Conservation (phyloP, 2,329 filamentous ascomycete species). For the Ophiocordyceps australis region DNA sequence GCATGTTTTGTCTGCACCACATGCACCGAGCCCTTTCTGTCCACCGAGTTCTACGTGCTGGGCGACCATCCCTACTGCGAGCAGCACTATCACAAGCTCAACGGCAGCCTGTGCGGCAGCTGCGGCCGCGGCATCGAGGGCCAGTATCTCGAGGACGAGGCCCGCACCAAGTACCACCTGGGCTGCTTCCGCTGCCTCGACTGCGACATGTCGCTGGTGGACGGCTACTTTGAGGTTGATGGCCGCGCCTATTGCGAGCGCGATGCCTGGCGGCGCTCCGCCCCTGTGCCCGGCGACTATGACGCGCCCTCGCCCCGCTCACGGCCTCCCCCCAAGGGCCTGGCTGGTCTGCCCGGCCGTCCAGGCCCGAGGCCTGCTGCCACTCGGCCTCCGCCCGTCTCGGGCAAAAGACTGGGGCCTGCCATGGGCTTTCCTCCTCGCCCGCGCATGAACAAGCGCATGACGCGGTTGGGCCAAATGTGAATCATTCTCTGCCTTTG, state of each 20-base stretch:
- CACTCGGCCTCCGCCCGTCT: constrained; percentile 1
- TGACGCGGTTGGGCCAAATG: constrained; percentile 31
- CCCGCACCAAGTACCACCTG: constrained; percentile 64
- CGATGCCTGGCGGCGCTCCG: constrained; percentile 47
- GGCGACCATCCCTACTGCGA: constrained; percentile 79
- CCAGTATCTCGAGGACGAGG: constrained; percentile 74
- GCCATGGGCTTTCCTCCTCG: constrained; percentile 1
- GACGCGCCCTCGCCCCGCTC: constrained; percentile 4
- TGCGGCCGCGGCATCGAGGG: constrained; percentile 85
- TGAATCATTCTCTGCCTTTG: too few relatives aligned
- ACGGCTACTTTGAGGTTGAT: constrained; percentile 83
- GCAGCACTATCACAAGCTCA: constrained; percentile 80
- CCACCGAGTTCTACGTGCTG: constrained; percentile 83
- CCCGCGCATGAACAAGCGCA: constrained; percentile 41
- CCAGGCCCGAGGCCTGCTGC: constrained; percentile 4
- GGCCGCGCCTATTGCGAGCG: constrained; percentile 71
- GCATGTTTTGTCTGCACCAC: constrained; percentile 83
- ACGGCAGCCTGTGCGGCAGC: constrained; percentile 64
- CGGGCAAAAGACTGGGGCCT: constrained; percentile 4
- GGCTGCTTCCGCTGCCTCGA: constrained; percentile 72
- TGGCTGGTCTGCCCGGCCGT: constrained; percentile 5
- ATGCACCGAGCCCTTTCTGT: constrained; percentile 65
- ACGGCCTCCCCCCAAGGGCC: constrained; percentile 6
- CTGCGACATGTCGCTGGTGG: constrained; percentile 54
- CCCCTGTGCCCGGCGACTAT: constrained; percentile 1